Evolutionary conservation across 768 basidiomycete species (phyloP).

Genomic region (Melanogaster broomeanus): DNA sequence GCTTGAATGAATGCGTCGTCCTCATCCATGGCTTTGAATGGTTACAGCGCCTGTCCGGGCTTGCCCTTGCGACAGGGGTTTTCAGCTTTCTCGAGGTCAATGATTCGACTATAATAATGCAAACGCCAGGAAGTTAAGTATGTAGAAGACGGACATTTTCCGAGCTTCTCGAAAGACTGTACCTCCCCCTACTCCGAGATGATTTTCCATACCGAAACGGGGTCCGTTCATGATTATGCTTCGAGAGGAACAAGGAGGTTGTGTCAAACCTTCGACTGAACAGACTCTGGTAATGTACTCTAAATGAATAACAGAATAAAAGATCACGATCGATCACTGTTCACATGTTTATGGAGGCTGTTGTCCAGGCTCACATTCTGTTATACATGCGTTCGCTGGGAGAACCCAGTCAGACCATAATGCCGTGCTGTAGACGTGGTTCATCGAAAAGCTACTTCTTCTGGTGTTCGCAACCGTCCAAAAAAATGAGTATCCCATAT

Average conservation of each 20-base stretch:
- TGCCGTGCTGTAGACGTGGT: too few relatives aligned
- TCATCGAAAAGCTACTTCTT: too few relatives aligned
- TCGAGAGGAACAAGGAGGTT: background rate
- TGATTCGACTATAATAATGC: background rate
- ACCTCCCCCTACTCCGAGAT: constrained; percentile 30
- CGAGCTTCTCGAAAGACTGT: constrained; percentile 30
- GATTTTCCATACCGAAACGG: constrained; percentile 24
- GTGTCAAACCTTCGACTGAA: too few relatives aligned
- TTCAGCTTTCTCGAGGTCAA: constrained; percentile 40
- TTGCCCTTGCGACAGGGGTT: constrained; percentile 34
- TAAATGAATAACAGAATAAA: too few relatives aligned
- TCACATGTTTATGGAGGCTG: too few relatives aligned
- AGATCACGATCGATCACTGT: too few relatives aligned
- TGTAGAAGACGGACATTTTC: constrained; percentile 20
- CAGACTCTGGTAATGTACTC: too few relatives aligned
- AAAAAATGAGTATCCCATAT: too few relatives aligned
- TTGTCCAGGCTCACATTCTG: too few relatives aligned
- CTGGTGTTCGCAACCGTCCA: too few relatives aligned
- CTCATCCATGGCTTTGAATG: constrained; percentile 42
- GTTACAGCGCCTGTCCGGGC: constrained; percentile 37
- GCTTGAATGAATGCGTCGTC: constrained; percentile 39
- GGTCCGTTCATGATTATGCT: background rate
- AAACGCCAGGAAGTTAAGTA: background rate
- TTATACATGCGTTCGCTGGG: too few relatives aligned
- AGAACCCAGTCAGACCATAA: too few relatives aligned